Evolutionary conservation across 1,284 basidiomycete species (phyloP), one percentile per base, ranked within the genome.

Genomic region (Tranzscheliella williamsii): DNA sequence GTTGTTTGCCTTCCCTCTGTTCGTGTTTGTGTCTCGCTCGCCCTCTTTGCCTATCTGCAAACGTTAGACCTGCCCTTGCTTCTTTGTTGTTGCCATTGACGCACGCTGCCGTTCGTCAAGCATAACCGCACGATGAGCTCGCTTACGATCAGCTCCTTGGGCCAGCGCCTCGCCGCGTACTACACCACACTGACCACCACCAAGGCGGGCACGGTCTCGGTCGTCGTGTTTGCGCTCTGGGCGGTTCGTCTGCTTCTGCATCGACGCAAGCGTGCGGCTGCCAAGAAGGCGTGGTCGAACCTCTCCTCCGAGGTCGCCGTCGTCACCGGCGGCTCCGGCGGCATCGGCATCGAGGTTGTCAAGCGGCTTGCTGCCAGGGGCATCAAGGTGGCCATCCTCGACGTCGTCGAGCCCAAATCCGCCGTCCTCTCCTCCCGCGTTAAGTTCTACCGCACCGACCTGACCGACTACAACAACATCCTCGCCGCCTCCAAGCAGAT

Each of bases 301-400:
- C 66, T 66, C 43, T 47, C 42, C 4, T 43, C 58, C 33, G 70
- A 76, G 23, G 70, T 77, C 4, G 56, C 73, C 22, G 72, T 73
- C 33, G 44, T 77, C 45, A 77, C 75, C 15, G 75, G 75, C n/a
- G 75, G 73, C 3, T 60, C 72, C 2, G 64, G 70, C 16, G 75
- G 75, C 9, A 75, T 77, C 44, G 75, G 75, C 24, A 67, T 61
- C 37, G 56, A 62, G 21, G 43, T 70, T 17, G 75, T 76, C 11
- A 48, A 70, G 47, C 35, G 50, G 15, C 45, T 64, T 20, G 27
- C 55, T 13, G 52, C 37, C 21, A 65, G 30, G 27, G 64, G 51
- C 37, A 60, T 72, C 32, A 67, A 65, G 17, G 60, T 77, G n/a
- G 75, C 73, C 33, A 73, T 77, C 33, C 49, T 77, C 23, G 75